These are phyloP conservation scores for Rusavskia elegans DNA, from an alignment of 495 filamentous ascomycete genomes.

Conservation along the genomic window DNA sequence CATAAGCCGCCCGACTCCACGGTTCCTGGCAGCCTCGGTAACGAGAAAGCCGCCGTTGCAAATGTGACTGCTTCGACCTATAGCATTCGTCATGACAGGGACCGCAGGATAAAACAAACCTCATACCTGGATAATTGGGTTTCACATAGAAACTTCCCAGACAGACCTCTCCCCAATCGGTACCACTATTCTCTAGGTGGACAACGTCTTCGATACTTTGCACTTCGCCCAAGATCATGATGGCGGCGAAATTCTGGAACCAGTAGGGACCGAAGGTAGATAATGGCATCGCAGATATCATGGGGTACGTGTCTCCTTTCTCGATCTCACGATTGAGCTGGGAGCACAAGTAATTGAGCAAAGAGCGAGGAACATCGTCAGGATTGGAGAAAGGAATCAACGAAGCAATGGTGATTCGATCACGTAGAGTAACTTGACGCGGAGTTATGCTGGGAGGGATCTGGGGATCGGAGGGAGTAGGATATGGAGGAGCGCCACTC, in stretches of 20 bases:
- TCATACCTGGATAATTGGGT: constrained; percentile 80
- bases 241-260: constrained; percentile 87
- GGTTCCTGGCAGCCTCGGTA: constrained; percentile 75
- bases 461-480: constrained; percentile 36
- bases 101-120: too few relatives aligned
- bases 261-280: constrained; percentile 75
- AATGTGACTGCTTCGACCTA: constrained; percentile 65
- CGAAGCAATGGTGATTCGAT: constrained; percentile 80
- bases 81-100: background rate
- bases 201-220: constrained; percentile 44
- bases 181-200: constrained; percentile 35
- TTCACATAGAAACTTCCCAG: constrained; percentile 94
- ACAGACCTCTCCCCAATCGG: constrained; percentile 73
- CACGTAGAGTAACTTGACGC: constrained; percentile 75
- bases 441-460: constrained; percentile 55
- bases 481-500: constrained; percentile 46
- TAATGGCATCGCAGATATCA: constrained; percentile 62
- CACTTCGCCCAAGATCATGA: constrained; percentile 82
- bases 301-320: constrained; percentile 90
- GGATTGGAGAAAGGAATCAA: constrained; percentile 72
- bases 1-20: constrained; percentile 83
- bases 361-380: constrained; percentile 53
- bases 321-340: constrained; percentile 92
- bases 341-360: constrained; percentile 67
- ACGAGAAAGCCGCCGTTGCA: constrained; percentile 94